Evolutionary conservation across 805 yeast species (phyloP).

Genomic region (Yarrowia alimentaria): DNA sequence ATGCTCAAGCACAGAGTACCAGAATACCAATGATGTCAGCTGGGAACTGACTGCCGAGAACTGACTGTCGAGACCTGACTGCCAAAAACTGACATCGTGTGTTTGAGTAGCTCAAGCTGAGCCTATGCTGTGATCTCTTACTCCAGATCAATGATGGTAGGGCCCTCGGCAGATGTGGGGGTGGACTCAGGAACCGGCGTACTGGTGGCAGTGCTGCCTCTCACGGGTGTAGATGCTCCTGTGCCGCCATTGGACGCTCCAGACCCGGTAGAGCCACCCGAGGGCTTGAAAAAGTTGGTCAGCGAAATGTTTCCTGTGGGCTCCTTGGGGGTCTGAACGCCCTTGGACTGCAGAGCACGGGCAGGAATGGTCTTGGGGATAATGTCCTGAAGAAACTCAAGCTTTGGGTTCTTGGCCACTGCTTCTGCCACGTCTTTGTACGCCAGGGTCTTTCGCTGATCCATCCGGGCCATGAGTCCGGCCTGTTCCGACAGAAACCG

Average conservation of each 20-base stretch:
- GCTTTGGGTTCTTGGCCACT: conserved; percentile 56
- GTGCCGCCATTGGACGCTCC: conserved; percentile 1
- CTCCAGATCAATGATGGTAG: conserved; percentile 3
- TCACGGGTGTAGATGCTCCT: conserved; percentile 1
- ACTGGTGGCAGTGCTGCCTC: conserved; percentile 5
- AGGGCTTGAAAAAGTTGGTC: conserved; percentile 22
- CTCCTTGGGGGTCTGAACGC: conserved; percentile 17
- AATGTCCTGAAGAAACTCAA: conserved; percentile 50
- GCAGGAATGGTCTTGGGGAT: conserved; percentile 21
- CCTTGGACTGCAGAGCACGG: neutral
- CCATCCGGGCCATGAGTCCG: conserved; percentile 58
- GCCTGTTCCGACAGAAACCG: conserved; percentile 73
- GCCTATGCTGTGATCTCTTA: neutral
- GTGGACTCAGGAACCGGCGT: conserved; percentile 7
- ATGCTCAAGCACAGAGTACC: no score
- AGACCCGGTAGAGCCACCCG: neutral
- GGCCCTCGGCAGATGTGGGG: neutral
- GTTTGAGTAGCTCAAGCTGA: no score
- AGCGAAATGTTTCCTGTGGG: conserved; percentile 16
- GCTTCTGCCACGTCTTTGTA: conserved; percentile 70
- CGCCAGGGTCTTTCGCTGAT: conserved; percentile 64
- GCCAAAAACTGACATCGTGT: no score
- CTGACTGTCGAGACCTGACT: no score
- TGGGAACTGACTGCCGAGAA: no score
- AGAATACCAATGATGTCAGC: no score